Base-by-base conservation (phyloP, 2,329 filamentous ascomycete genomes). In the Talaromyces pinophilus region DNA sequence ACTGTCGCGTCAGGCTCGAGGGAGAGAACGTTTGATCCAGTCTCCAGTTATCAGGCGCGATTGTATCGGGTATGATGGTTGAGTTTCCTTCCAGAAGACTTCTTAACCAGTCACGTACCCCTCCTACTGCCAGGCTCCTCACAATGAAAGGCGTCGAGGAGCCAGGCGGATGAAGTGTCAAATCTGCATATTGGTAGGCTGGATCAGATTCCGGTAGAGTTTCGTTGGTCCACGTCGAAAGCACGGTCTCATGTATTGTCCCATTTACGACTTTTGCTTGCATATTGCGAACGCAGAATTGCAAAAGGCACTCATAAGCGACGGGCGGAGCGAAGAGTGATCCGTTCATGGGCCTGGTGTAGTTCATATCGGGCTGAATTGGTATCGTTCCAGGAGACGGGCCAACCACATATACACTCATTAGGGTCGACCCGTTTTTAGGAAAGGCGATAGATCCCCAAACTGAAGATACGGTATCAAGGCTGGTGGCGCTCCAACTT, bases 241-340 rank as follows among this genome's bases (percentile, higher is more conserved):
- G 46, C 22, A 28, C 46, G 46, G 46, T 50, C 22, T 50, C 46
- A 15, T 50, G 22, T 50, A 50, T 50, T 50, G 46, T 50, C 46
- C 46, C 46, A 13, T 50, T 50, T 22, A 28, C 6, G 46, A 50
- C 46, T 50, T 50, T 15, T 13, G 22, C 46, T 25, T 17, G 46
- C 46, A 50, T 50, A 28, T 50, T 50, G 22, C 46, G 46, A 50
- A 50, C 46, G 46, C 46, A 50, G 13, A 50, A 50, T 28, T 50
- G 46, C 7, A 50, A 13, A 8, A 50, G 46, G 4, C 46, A 50
- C 22, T 50, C 46, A 17, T 28, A 50, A 50, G 46, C 46, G 3
- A 50, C 46, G 8, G 46, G 46, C 5, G 46, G 46, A 50, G 46
- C 46, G 5, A 50, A 50, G 13, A 50, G 22, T 1, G 46, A 50